Evolutionary conservation across 2,329 filamentous ascomycete genomes (phyloP), one percentile per base, ranked within the genome.

Genomic region (Colletotrichum sp.): DNA sequence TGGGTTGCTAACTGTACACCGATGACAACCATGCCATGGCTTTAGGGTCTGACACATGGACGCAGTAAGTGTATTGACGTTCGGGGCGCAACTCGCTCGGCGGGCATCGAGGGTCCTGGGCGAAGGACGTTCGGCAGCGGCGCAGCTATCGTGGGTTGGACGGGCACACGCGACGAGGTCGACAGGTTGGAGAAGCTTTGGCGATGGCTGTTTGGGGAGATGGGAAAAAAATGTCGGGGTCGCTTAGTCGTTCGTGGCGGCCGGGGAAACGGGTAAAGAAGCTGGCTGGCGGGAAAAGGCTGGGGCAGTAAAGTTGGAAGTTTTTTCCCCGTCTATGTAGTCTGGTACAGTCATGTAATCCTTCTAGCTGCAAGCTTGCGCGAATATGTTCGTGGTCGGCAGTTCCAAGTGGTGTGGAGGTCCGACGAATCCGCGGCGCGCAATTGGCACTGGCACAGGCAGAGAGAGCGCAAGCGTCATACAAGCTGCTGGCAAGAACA

Each of bases 11-110:
- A 39, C 65, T 75, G 32, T 59, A 77, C n/a, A 75, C 36, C 52
- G 66, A 69, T 69, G 71, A 77, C 71, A 69, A 75, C 59, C 74
- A 69, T 77, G 74, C 71, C 74, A 77, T 77, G 71, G 61, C 65
- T 77, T 64, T 69, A 55, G 59, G 74, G 32, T 69, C 64, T 75
- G 74, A 75, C 74, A 77, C 65, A 77, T 77, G 71, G 66, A 75
- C 59, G 71, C 71, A 74, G 34, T 76, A 57, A 29, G 36, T 39
- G 39, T 63, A 32, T 62, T 65, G 49, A 19, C 27, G 29, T 64
- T 73, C 44, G 65, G 61, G 29, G 65, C 65, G 59, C 65, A 66
- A 61, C n/a, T 44, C 61, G 71, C 57, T 74, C 44, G 22, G 29
- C 34, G 59, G 69, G 52, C 39, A 49, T 75, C 71, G 55, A 62